A percentile compares a stretch with the other conserved stretches of the same genome.
These are phyloP conservation scores for Bondarzewia mesenterica DNA, from an alignment of 1,284 basidiomycete species.

Conservation along the genomic window DNA sequence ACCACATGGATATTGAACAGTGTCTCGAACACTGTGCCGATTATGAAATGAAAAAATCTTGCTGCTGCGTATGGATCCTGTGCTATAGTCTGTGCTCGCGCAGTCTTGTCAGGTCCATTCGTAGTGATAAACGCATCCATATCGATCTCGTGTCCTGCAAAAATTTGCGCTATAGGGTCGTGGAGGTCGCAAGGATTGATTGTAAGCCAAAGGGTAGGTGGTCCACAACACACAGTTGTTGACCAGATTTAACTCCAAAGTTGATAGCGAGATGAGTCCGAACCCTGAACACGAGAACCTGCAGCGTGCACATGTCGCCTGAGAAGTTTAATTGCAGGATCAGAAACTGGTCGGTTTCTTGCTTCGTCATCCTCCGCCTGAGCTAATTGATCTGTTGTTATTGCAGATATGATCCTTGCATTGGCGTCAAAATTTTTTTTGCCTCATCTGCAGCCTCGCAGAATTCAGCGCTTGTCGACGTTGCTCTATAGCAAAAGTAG, in stretches of 20 bases:
- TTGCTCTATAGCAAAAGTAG: constrained; percentile 25
- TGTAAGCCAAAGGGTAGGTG: constrained; percentile 16
- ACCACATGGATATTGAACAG: constrained; percentile 26
- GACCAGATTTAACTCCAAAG: neutral
- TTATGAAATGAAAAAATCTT: constrained; percentile 31
- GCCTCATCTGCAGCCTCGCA: constrained; percentile 9
- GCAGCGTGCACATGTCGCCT: constrained; percentile 8
- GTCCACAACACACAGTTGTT: neutral
- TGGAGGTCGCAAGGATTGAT: constrained; percentile 23
- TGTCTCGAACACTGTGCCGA: constrained; percentile 21
- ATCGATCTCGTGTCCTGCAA: constrained; percentile 30
- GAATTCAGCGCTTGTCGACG: constrained; percentile 15
- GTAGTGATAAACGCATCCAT: constrained; percentile 23
- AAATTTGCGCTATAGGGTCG: constrained; percentile 27
- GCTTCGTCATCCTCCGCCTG: constrained; percentile 11
- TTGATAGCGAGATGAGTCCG: neutral
- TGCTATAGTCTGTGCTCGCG: constrained; percentile 25
- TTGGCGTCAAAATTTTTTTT: constrained; percentile 8
- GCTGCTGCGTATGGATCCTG: constrained; percentile 29
- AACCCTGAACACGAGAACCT: constrained; percentile 8
- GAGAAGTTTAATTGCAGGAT: constrained; percentile 9
- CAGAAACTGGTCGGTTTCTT: constrained; percentile 3
- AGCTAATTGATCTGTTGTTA: constrained; percentile 11
- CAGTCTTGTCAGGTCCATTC: constrained; percentile 18
- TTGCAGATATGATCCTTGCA: constrained; percentile 7